Base-by-base conservation (phyloP, 345 rosid genomes). In the Heritiera littoralis region DNA sequence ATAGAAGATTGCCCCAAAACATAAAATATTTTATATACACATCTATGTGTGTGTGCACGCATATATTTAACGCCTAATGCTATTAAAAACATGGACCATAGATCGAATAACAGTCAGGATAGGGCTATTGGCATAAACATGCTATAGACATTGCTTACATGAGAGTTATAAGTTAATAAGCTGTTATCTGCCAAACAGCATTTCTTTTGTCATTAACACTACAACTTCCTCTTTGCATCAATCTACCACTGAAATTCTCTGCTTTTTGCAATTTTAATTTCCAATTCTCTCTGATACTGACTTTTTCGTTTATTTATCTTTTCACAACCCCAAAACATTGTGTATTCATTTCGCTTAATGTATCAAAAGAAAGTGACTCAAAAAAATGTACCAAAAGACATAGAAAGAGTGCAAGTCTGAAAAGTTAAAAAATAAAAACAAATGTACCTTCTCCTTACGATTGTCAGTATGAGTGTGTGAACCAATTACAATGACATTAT, bases 371-470 rank as follows among this genome's bases (percentile, higher is more conserved):
- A 0, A 43, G 8, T 6, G 45, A 43, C 45, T 43, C 45, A 43
- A 43, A 43, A 40, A 6, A 43, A 72, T 1, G 15, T 18, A 72
- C 52, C 61, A 52, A 72, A 72, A 72, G 9, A 54, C 58, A 15
- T 5, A 54, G 58, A 2, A 52, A 2, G 46, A 51, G 14, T 18
- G 38, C 43, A 46, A 18, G 11, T 18, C 61, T 17, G 9, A 64
- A 60, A 76, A 51, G 58, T 2, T 64, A 49, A 76, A 30, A 52
- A 32, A 72, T 18, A 45, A 78, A 41, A 58, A 43, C 32, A 70
- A 59, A 11, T 46, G 68, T 89, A 95, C 98, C 98, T 95, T 91
- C 86, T 93, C 98, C 80, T 92, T 88, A 43, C 90, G 87, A 79
- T 78, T 90, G 81, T 93, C 95, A 45, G 82, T 84, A 54, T 90